Evolutionary conservation across 2,329 filamentous ascomycete species (phyloP).

Genomic region (Alternaria arbusti): DNA sequence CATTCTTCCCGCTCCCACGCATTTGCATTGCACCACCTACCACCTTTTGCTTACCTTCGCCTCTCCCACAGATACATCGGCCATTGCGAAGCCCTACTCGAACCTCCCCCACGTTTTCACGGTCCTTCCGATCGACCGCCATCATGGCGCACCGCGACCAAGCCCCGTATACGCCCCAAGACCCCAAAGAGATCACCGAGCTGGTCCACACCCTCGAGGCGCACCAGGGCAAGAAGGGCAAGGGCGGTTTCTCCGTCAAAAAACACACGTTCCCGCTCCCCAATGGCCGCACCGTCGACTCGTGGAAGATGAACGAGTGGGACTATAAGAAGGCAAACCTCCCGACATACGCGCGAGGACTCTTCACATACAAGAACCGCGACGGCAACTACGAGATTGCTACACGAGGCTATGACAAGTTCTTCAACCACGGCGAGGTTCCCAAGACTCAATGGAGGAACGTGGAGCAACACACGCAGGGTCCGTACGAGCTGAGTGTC

Average conservation of each 20-base stretch:
- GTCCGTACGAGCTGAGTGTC: conserved; percentile 92
- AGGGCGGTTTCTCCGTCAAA: conserved; percentile 72
- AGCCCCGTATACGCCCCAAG: conserved; percentile 71
- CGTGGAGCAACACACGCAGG: conserved; percentile 75
- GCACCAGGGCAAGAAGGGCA: conserved; percentile 55
- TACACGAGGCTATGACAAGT: conserved; percentile 95
- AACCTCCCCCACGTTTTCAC: neutral
- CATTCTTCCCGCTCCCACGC: conserved; percentile 20
- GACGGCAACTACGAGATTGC: conserved; percentile 76
- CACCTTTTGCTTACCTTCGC: conserved; percentile 20
- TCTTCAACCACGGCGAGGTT: conserved; percentile 93
- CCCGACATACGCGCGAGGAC: conserved; percentile 89
- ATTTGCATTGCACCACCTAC: conserved; percentile 7
- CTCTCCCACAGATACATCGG: conserved; percentile 15
- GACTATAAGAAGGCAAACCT: conserved; percentile 89
- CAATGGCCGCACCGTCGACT: conserved; percentile 74
- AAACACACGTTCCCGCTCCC: conserved; percentile 78
- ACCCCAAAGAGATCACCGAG: conserved; percentile 68
- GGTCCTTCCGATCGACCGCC: conserved; percentile 17
- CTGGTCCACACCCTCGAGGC: conserved; percentile 71
- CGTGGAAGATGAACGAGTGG: conserved; percentile 93
- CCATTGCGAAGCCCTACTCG: neutral
- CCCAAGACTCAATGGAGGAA: conserved; percentile 80
- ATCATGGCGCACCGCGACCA: conserved; percentile 60
- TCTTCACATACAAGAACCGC: conserved; percentile 82